A percentile compares a stretch with the other conserved stretches of the same genome.
These are phyloP conservation scores for Pseudonitzschia delicatissima DNA, from an alignment of 108 stramenopile species.

Conservation along the genomic window DNA sequence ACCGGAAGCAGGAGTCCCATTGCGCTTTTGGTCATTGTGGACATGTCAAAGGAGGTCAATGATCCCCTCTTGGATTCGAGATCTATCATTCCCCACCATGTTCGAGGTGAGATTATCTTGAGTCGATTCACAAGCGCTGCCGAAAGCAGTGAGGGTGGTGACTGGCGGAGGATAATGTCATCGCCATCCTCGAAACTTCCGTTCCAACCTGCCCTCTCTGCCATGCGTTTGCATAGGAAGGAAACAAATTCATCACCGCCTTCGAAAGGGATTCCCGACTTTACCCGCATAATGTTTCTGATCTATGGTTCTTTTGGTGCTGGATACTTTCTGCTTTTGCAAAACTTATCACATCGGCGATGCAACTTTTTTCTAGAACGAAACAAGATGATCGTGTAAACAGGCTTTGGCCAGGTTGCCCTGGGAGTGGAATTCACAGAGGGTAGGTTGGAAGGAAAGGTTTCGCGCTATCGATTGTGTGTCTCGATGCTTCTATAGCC, in stretches of 20 bases:
- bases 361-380: too few relatives aligned
- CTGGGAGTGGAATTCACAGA: too few relatives aligned
- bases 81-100: conserved; percentile 18
- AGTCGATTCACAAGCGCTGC: not conserved
- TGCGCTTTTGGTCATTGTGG: not conserved
- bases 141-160: not conserved
- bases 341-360: too few relatives aligned
- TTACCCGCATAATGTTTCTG: too few relatives aligned
- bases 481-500: too few relatives aligned
- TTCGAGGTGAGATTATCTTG: conserved; percentile 14
- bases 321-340: too few relatives aligned
- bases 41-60: conserved; percentile 5
- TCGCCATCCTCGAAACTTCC: not conserved
- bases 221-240: not conserved
- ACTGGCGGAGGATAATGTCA: not conserved
- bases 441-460: too few relatives aligned
- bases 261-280: too few relatives aligned
- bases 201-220: not conserved
- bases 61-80: not conserved
- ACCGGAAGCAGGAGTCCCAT: not conserved
- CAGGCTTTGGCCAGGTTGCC: too few relatives aligned
- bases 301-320: too few relatives aligned
- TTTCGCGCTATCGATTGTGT: too few relatives aligned
- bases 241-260: not conserved
- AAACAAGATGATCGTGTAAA: too few relatives aligned